Percentiles rank a stretch among this genome's conserved stretches.
These are phyloP conservation scores for Lichenothelia convexa DNA, from an alignment of 495 filamentous ascomycete species.

Conservation along the genomic window DNA sequence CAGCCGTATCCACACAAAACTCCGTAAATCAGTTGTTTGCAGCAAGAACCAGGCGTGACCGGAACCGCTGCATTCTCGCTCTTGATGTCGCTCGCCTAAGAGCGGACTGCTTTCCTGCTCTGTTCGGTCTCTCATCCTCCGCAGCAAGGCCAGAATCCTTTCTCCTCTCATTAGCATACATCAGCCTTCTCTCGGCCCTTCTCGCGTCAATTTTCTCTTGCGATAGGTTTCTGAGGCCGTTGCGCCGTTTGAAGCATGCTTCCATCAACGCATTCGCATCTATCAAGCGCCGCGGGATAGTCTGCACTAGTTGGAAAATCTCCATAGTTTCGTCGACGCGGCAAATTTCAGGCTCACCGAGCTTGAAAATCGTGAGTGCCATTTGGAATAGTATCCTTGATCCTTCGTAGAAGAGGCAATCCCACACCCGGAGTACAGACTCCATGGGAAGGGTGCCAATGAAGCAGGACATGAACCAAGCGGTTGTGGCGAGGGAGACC, in stretches of 20 bases:
- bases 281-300: constrained; percentile 61
- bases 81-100: no score
- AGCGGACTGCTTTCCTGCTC: no score
- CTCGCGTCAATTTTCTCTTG: constrained; percentile 46
- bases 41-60: no score
- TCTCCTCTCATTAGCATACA: no score
- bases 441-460: constrained; percentile 87
- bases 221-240: constrained; percentile 65
- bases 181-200: constrained; percentile 39
- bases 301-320: constrained; percentile 86
- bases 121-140: no score
- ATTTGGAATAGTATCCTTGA: constrained; percentile 90
- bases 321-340: constrained; percentile 79
- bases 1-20: no score
- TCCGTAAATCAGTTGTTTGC: no score
- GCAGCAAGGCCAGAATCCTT: no score
- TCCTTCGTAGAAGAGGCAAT: constrained; percentile 89
- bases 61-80: no score
- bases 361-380: constrained; percentile 80
- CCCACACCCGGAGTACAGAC: constrained; percentile 82
- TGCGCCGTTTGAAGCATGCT: constrained; percentile 56
- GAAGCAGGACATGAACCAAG: constrained; percentile 98
- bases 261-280: constrained; percentile 71
- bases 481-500: constrained; percentile 78
- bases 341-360: constrained; percentile 67